Conservation (phyloP, 2,329 filamentous ascomycete genomes). For the Pseudogymnoascus sp. region DNA sequence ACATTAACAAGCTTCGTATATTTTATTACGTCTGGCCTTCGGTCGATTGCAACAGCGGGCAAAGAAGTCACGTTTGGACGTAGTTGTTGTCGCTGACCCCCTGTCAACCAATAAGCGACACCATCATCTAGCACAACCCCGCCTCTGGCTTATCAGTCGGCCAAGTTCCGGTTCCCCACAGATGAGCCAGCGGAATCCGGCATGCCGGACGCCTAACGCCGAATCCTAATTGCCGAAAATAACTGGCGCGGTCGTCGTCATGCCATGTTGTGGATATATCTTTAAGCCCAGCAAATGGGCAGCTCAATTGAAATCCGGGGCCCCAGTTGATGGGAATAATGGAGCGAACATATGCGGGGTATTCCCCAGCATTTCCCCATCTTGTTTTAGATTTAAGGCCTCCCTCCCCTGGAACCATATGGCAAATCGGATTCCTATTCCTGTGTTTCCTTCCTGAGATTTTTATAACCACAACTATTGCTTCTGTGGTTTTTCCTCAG, state of each 20-base stretch:
- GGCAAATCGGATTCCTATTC: background rate
- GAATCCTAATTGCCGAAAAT: background rate
- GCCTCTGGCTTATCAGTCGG: background rate
- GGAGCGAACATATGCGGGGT: background rate
- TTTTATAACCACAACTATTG: background rate
- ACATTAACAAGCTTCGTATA: background rate
- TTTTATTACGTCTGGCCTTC: background rate
- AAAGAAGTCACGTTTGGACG: background rate
- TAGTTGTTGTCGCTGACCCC: background rate
- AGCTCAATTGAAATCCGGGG: background rate
- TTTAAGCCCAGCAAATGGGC: background rate
- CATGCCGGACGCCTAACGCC: background rate
- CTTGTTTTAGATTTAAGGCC: background rate
- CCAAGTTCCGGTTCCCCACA: background rate
- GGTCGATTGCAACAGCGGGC: background rate
- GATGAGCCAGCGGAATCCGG: background rate
- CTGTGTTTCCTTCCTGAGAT: background rate
- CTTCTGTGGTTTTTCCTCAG: background rate
- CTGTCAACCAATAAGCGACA: background rate
- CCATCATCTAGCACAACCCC: background rate
- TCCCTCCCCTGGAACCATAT: background rate
- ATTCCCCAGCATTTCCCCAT: background rate
- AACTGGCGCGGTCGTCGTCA: background rate
- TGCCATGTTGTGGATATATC: background rate
- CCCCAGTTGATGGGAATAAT: background rate